Percentiles rank a stretch among this genome's conserved stretches.
Evolutionary conservation across 345 rosid species (phyloP).

Genomic region (Bruguiera parviflora): DNA sequence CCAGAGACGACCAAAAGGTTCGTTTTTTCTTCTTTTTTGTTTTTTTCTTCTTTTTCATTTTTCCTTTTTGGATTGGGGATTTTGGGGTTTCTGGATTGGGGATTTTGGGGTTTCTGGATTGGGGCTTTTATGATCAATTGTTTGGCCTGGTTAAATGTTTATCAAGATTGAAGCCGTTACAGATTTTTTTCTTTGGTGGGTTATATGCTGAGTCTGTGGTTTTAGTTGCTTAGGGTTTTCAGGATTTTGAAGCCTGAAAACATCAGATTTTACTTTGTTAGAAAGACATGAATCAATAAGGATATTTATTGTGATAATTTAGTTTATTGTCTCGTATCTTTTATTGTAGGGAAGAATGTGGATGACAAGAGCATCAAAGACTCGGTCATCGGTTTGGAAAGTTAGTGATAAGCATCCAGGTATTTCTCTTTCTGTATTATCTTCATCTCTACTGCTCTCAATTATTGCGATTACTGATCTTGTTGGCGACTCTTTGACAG

Average conservation of each 20-base stretch:
- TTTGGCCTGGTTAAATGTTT: too few species aligned
- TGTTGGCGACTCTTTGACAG: conserved; percentile 31
- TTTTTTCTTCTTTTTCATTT: neutral
- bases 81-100: conserved; percentile 8
- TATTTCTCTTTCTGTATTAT: conserved; percentile 16
- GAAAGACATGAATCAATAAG: too few species aligned
- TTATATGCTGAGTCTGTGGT: too few species aligned
- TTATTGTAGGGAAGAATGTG: conserved; percentile 65
- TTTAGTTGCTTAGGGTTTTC: too few species aligned
- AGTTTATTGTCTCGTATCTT: neutral
- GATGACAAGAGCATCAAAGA: conserved; percentile 83
- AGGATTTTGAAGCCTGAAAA: too few species aligned
- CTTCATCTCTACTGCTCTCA: neutral
- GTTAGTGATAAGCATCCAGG: conserved; percentile 91
- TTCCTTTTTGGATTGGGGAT: neutral
- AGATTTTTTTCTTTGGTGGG: too few species aligned
- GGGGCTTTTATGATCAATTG: neutral
- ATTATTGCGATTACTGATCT: neutral
- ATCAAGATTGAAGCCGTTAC: too few species aligned
- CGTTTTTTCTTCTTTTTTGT: neutral
- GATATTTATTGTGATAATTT: too few species aligned
- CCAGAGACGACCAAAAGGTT: conserved; percentile 81
- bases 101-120: conserved; percentile 8
- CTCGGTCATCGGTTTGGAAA: conserved; percentile 9
- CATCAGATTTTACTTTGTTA: too few species aligned